These are phyloP conservation scores for Chaetomium globosum DNA, from an alignment of 2,329 filamentous ascomycete species.

Conservation along the genomic window DNA sequence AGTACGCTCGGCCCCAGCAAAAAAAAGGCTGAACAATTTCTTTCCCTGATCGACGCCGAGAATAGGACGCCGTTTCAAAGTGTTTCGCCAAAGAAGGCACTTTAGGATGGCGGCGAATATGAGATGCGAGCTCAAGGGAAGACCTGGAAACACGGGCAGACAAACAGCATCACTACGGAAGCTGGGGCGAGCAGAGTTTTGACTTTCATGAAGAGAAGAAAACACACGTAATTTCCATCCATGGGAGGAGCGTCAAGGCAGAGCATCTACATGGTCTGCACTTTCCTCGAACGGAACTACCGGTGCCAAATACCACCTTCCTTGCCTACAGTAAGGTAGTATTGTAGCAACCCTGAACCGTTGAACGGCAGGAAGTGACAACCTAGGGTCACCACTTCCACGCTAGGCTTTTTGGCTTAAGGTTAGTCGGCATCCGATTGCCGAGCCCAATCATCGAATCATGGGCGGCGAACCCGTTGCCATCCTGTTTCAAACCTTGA, in stretches of 20 bases:
- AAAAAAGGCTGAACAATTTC: not conserved
- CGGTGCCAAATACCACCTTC: too few species aligned
- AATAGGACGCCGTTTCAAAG: conserved; percentile 37
- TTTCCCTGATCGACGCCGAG: conserved; percentile 40
- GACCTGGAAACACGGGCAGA: not conserved
- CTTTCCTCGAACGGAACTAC: not conserved
- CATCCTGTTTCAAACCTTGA: conserved; percentile 12
- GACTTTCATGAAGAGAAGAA: not conserved
- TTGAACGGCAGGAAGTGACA: conserved; percentile 2
- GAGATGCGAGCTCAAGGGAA: not conserved
- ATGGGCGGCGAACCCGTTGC: conserved; percentile 1
- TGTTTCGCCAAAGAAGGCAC: conserved; percentile 37
- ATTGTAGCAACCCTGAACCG: not conserved
- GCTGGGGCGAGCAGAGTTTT: not conserved
- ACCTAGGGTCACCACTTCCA: not conserved
- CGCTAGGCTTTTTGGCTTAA: conserved; percentile 14
- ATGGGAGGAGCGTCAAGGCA: conserved; percentile 1
- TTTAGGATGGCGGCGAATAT: conserved; percentile 11
- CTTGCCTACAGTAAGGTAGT: too few species aligned
- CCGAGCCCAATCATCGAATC: conserved; percentile 15
- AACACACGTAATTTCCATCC: not conserved
- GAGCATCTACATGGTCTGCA: not conserved
- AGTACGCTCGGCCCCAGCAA: not conserved
- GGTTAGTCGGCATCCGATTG: conserved; percentile 23
- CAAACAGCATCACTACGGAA: not conserved